Evolutionary conservation across 2,329 filamentous ascomycete genomes (phyloP).

Genomic region (Lasiodiplodia theobromae): DNA sequence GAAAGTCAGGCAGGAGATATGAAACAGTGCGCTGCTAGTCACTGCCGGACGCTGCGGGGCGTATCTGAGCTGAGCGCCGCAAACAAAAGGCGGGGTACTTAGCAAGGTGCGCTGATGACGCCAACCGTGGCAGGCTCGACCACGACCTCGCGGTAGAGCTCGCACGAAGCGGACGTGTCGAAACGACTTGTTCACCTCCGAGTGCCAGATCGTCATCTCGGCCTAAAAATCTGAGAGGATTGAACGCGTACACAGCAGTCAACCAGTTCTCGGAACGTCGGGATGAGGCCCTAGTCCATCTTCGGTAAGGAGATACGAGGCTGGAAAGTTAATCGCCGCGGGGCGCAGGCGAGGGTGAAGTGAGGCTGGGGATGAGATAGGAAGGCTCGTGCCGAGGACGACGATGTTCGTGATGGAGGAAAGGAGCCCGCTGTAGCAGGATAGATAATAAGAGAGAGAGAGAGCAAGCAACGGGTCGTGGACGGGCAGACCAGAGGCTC

Average conservation of each 20-base stretch:
- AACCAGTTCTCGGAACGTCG: slow-evolving; percentile 10
- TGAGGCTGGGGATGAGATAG: slow-evolving; percentile 5
- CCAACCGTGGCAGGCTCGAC: slow-evolving; percentile 12
- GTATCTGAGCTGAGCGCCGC: neutral
- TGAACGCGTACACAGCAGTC: neutral
- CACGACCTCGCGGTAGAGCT: neutral
- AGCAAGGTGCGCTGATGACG: neutral
- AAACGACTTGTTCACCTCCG: slow-evolving; percentile 4
- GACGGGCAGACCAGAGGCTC: neutral
- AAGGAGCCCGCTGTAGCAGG: neutral
- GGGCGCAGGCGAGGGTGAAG: neutral
- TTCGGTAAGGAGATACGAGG: slow-evolving; percentile 13
- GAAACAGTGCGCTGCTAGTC: slow-evolving; percentile 8
- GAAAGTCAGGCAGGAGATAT: neutral
- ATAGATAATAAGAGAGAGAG: neutral
- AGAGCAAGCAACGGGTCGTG: neutral
- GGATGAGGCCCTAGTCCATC: neutral
- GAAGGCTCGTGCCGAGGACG: neutral
- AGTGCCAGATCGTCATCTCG: neutral
- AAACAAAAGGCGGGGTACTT: slow-evolving; percentile 22
- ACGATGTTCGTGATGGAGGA: neutral
- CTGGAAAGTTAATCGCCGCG: slow-evolving; percentile 22
- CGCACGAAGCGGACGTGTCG: neutral
- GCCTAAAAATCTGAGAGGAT: neutral
- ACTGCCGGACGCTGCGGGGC: neutral